A percentile compares a stretch with the other conserved stretches of the same genome.
Conservation (phyloP, 306 rosid genomes). For the Glycine soja region DNA sequence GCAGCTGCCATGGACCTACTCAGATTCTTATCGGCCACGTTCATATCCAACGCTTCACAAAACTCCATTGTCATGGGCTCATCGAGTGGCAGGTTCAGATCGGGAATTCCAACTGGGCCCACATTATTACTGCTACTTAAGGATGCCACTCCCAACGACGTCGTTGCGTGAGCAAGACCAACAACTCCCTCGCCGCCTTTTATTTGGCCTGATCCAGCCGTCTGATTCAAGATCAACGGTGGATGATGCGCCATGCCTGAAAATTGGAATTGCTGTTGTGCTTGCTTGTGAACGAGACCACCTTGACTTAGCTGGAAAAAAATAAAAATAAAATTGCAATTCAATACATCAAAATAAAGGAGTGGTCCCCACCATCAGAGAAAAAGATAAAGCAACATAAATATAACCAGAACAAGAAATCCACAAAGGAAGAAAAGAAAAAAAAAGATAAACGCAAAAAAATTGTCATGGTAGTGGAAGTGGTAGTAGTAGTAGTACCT, state of each 20-base stretch:
- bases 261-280: background rate
- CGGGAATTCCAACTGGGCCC: constrained; percentile 56
- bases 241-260: background rate
- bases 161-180: background rate
- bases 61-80: constrained; percentile 9
- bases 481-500: constrained; percentile 47
- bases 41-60: background rate
- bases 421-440: background rate
- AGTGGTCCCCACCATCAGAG: background rate
- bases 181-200: background rate
- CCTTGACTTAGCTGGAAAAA: constrained; percentile 49
- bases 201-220: background rate
- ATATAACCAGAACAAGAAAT: constrained; percentile 4
- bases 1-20: constrained; percentile 49
- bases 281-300: background rate
- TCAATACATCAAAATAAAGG: background rate
- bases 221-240: constrained; percentile 32
- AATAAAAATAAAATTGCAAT: background rate
- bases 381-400: constrained; percentile 22
- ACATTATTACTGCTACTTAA: background rate
- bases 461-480: background rate
- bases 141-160: background rate
- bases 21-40: background rate
- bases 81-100: constrained; percentile 50
- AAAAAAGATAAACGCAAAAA: background rate